Evolutionary conservation across 371 early-diverging fungal genomes (phyloP).

Genomic region (Nosema bombycis): DNA sequence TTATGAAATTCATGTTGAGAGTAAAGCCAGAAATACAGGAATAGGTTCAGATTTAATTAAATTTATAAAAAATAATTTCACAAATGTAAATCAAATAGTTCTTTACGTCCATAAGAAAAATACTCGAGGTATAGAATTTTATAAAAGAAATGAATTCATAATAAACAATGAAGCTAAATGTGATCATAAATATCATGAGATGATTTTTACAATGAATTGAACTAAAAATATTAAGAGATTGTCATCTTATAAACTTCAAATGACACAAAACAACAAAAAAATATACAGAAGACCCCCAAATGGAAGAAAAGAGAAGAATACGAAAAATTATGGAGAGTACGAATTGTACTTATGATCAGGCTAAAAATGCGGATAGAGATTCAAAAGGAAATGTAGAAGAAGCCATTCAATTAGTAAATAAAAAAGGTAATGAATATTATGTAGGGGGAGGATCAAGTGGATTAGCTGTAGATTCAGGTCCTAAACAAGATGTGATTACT

Average conservation of each 20-base stretch:
- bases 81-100: not conserved
- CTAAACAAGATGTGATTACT: slow-evolving; percentile 19
- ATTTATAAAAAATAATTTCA: not conserved
- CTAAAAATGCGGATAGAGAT: slow-evolving; percentile 20
- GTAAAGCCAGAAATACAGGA: not conserved
- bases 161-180: not conserved
- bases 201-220: slow-evolving; percentile 1
- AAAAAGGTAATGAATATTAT: slow-evolving; percentile 32
- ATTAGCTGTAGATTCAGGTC: slow-evolving; percentile 33
- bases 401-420: slow-evolving; percentile 11
- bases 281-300: no score
- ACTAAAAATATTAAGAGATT: no score
- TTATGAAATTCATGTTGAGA: slow-evolving; percentile 20
- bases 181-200: slow-evolving; percentile 2
- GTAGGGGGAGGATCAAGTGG: slow-evolving; percentile 44
- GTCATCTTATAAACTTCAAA: no score
- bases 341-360: slow-evolving; percentile 29
- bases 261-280: no score
- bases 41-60: slow-evolving; percentile 17
- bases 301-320: slow-evolving; percentile 30
- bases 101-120: slow-evolving; percentile 26
- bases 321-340: slow-evolving; percentile 27
- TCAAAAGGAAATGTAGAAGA: slow-evolving; percentile 20
- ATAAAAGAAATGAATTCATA: slow-evolving; percentile 11
- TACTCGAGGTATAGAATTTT: not conserved